Base-by-base conservation (phyloP, 208 protist genomes). In the Leishmania martiniquensis region DNA sequence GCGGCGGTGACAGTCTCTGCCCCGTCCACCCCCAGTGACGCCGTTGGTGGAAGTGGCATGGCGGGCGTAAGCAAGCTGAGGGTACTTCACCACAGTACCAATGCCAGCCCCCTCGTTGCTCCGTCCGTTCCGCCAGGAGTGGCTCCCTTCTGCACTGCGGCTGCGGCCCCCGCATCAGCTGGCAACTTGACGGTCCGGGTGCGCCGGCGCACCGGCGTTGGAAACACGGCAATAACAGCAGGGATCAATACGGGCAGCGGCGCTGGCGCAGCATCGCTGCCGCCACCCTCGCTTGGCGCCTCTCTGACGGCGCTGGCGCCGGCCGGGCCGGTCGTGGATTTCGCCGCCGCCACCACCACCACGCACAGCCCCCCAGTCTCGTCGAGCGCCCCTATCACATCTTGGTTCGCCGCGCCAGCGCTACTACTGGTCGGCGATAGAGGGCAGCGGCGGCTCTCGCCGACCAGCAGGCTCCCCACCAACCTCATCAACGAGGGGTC, bases 401-500 rank as follows among this genome's bases (percentile, higher is more conserved):
- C 47, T n/a, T n/a, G 34, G n/a, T 37, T 72, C 4, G 5, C 44
- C 15, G 49, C 47, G 47, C 47, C 42, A n/a, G 17, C n/a, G 68
- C 68, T n/a, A 12, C 45, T 57, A 9, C 2, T 51, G 13, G 45
- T 4, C 9, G 29, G 22, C 10, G 68, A 55, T 25, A 52, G 29
- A n/a, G 47, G n/a, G 13, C 15, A 10, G 7, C 68, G n/a, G n/a
- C 68, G 65, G 0, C 70, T 86, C 39, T 86, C 83, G 4, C 83
- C 83, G 44, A 86, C 83, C 1, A 86, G 83, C 63, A 72, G 83
- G 83, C 72, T 86, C 20, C 83, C 83, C 0, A 47, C 83, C 1
- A 77, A 86, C 32, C 44, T 86, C n/a, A 78, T 86, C 59, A 80
- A 87, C 47, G 84, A 87, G 57, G 80, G 84, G 44, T 84, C 79